These are phyloP conservation scores for Wallacemonas collosoma DNA, from an alignment of 208 protist genomes.

Conservation along the genomic window DNA sequence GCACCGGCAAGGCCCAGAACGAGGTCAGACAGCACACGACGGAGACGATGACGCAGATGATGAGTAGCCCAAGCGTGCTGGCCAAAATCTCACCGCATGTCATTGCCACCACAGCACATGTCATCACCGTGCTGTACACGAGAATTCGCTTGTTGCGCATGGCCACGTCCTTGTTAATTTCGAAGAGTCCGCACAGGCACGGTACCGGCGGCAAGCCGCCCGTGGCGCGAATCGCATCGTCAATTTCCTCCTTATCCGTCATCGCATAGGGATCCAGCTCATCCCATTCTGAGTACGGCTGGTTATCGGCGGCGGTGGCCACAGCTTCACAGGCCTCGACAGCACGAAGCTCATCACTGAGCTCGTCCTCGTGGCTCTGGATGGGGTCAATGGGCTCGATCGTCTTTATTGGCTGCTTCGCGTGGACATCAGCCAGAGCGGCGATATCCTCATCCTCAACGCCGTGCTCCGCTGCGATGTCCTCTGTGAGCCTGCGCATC, in stretches of 20 bases:
- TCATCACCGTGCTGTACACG: constrained; percentile 57
- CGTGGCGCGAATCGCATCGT: constrained; percentile 9
- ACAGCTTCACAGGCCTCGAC: background rate
- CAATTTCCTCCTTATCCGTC: constrained; percentile 9
- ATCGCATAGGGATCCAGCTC: constrained; percentile 1
- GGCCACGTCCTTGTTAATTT: constrained; percentile 40
- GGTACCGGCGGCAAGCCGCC: background rate
- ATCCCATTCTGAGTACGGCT: background rate
- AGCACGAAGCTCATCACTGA: no score
- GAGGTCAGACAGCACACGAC: constrained; percentile 36
- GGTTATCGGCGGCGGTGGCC: background rate
- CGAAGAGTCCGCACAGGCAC: constrained; percentile 26
- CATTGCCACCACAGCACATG: constrained; percentile 42
- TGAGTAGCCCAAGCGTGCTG: constrained; percentile 36
- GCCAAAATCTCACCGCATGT: constrained; percentile 43
- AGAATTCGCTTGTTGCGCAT: constrained; percentile 47
- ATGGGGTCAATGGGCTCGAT: background rate
- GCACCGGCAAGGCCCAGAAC: constrained; percentile 57
- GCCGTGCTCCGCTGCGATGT: constrained; percentile 16
- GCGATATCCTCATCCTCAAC: background rate
- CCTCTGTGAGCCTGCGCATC: constrained; percentile 5
- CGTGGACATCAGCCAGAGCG: background rate
- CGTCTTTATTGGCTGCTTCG: background rate
- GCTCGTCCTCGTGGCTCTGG: constrained; percentile 6
- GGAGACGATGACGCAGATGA: constrained; percentile 37